phyloP scores from a whole-genome alignment of 2,329 filamentous ascomycete species.

The Colletotrichum tanaceti region DNA sequence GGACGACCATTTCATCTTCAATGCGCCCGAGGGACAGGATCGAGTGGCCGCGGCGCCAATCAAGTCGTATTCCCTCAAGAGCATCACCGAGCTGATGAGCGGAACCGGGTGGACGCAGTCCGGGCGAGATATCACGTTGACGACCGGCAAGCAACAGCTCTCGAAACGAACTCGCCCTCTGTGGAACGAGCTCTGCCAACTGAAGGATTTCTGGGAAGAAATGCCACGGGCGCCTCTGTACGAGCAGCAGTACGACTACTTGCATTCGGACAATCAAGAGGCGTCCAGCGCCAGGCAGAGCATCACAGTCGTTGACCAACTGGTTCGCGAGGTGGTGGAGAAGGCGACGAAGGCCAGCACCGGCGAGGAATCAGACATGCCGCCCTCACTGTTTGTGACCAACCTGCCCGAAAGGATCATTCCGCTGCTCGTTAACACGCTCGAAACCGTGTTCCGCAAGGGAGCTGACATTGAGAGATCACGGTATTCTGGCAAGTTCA shows the following conservation, averaged over 20 bases:
- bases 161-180: slow-evolving; percentile 14
- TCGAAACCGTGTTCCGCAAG: slow-evolving; percentile 22
- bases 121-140: background rate
- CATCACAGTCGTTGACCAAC: slow-evolving; percentile 9
- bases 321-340: background rate
- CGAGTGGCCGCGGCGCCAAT: background rate
- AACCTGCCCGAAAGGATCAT: slow-evolving; percentile 22
- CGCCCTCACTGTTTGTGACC: slow-evolving; percentile 9
- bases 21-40: slow-evolving; percentile 5
- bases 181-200: slow-evolving; percentile 14
- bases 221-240: slow-evolving; percentile 23
- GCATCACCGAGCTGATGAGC: slow-evolving; percentile 27
- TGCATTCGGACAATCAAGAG: slow-evolving; percentile 12
- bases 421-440: slow-evolving; percentile 17
- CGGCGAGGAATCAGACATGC: slow-evolving; percentile 13
- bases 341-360: slow-evolving; percentile 5
- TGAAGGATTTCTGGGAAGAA: slow-evolving; percentile 19
- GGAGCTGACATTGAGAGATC: background rate
- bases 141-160: background rate
- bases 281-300: background rate
- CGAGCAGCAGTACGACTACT: slow-evolving; percentile 21
- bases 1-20: slow-evolving; percentile 29
- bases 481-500: slow-evolving; percentile 22
- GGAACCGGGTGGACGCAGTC: slow-evolving; percentile 7
- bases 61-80: slow-evolving; percentile 14